Conservation (phyloP, 2,329 filamentous ascomycete genomes). For the Periconia sp. region DNA sequence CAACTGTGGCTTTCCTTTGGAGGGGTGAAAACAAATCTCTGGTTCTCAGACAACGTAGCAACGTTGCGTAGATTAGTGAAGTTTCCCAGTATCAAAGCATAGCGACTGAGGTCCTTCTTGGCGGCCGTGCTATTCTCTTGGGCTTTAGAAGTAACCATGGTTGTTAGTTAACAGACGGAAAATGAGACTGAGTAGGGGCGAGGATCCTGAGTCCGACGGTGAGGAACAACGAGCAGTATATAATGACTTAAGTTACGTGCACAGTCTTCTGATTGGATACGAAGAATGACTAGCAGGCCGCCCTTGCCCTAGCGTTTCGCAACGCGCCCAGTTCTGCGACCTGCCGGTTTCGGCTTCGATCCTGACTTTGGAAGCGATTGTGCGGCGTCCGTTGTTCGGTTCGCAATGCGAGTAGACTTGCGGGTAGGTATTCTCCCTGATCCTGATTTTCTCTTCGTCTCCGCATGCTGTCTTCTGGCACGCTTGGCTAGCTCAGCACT, state of each 20-base stretch:
- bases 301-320: background rate
- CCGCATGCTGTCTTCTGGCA: slow-evolving; percentile 2
- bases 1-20: slow-evolving; percentile 1
- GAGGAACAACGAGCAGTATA: too few relatives aligned
- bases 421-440: slow-evolving; percentile 1
- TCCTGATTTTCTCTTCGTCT: slow-evolving; percentile 2
- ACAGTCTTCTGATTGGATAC: too few relatives aligned
- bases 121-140: slow-evolving; percentile 2
- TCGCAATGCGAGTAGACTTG: background rate
- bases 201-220: background rate
- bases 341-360: slow-evolving; percentile 1
- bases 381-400: background rate
- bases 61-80: slow-evolving; percentile 5
- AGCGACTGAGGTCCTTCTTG: slow-evolving; percentile 4
- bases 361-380: slow-evolving; percentile 1
- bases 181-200: background rate
- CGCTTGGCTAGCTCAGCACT: background rate
- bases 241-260: too few relatives aligned
- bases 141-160: slow-evolving; percentile 1
- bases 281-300: background rate
- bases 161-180: slow-evolving; percentile 1
- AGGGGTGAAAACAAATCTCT: slow-evolving; percentile 4
- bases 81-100: slow-evolving; percentile 3
- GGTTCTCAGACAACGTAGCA: slow-evolving; percentile 3
- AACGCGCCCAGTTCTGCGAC: background rate